phyloP scores from a whole-genome alignment of 2,329 filamentous ascomycete species.

The Fusarium duplospermum region DNA sequence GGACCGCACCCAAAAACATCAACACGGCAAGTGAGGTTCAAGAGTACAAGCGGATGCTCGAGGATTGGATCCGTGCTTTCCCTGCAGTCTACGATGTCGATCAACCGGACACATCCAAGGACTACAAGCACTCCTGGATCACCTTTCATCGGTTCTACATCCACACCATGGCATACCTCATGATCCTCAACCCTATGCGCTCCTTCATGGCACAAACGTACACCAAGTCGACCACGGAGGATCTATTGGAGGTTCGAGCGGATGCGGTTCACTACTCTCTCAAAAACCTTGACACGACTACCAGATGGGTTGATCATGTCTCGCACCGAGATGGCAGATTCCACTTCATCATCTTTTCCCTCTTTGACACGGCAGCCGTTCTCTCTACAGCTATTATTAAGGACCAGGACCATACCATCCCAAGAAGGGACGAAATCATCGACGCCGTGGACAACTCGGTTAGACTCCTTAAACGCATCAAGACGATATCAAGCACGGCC shows the following conservation, averaged over 20 bases:
- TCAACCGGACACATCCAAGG: slow-evolving; percentile 55
- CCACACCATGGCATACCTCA: slow-evolving; percentile 57
- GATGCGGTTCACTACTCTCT: slow-evolving; percentile 57
- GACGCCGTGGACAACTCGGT: slow-evolving; percentile 52
- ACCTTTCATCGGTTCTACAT: slow-evolving; percentile 59
- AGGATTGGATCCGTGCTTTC: slow-evolving; percentile 56
- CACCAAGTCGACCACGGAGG: slow-evolving; percentile 39
- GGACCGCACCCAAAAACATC: slow-evolving; percentile 45
- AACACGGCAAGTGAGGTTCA: slow-evolving; percentile 43
- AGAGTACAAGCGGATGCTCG: slow-evolving; percentile 48
- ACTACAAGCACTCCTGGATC: slow-evolving; percentile 55
- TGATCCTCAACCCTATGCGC: slow-evolving; percentile 60
- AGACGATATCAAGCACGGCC: slow-evolving; percentile 48
- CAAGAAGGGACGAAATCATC: slow-evolving; percentile 53
- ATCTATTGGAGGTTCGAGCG: slow-evolving; percentile 51
- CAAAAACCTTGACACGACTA: slow-evolving; percentile 54
- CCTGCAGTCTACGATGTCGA: slow-evolving; percentile 54
- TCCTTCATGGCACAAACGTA: slow-evolving; percentile 56
- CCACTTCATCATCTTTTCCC: slow-evolving; percentile 62
- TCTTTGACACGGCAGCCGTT: slow-evolving; percentile 63
- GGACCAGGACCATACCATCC: slow-evolving; percentile 53
- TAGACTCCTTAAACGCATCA: slow-evolving; percentile 47
- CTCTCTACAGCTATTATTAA: slow-evolving; percentile 63
- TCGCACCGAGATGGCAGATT: slow-evolving; percentile 60
- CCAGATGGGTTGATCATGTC: slow-evolving; percentile 55